These are phyloP conservation scores for Solanum gracilifrons DNA, from an alignment of 257 asterid species.

Conservation along the genomic window DNA sequence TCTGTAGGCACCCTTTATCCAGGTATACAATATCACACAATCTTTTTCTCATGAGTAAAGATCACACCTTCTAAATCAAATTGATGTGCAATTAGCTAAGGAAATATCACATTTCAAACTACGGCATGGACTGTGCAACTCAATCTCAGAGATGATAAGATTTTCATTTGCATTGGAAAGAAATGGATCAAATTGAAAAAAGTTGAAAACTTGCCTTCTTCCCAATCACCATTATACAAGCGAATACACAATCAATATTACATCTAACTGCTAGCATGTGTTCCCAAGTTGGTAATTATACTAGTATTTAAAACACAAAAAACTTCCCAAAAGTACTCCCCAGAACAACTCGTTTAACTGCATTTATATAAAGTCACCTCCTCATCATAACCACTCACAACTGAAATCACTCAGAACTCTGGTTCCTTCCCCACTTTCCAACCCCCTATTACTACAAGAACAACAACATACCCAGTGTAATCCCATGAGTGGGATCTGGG, in stretches of 20 bases:
- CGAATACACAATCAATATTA: not conserved
- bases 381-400: not conserved
- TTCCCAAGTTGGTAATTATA: not conserved
- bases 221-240: not conserved
- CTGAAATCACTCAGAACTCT: not conserved
- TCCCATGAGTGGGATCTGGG: not conserved
- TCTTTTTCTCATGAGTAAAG: not conserved
- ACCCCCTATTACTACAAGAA: not conserved
- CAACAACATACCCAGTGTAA: not conserved
- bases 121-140: not conserved
- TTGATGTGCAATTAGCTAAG: not conserved
- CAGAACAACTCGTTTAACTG: not conserved
- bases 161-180: not conserved
- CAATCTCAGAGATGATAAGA: not conserved
- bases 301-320: not conserved
- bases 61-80: not conserved
- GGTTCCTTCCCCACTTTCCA: not conserved
- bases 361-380: not conserved
- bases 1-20: not conserved
- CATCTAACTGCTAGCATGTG: not conserved
- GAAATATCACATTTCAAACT: not conserved
- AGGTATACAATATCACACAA: not conserved
- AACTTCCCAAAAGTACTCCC: not conserved
- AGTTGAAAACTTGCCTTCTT: not conserved
- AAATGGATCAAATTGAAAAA: not conserved